phyloP scores from a whole-genome alignment of 148 eudicot species.

The Silene latifolia region DNA sequence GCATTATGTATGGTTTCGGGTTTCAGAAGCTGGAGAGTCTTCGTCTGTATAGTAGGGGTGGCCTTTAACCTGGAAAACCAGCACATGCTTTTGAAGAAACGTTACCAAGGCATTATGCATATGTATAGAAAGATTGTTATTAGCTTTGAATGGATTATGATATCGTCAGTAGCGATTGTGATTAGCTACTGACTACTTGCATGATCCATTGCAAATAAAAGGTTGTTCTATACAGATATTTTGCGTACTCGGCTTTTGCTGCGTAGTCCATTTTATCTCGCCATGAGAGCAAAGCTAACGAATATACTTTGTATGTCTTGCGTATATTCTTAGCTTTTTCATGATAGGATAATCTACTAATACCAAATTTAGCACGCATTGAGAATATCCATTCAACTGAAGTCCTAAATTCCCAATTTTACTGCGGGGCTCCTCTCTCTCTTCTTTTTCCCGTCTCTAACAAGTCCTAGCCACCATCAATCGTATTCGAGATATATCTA shows the following conservation, averaged over 20 bases:
- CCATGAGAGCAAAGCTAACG: not conserved
- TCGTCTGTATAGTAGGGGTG: constrained; percentile 11
- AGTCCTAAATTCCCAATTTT: too few species aligned
- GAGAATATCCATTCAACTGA: too few species aligned
- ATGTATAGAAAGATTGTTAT: not conserved
- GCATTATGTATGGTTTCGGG: constrained; percentile 17
- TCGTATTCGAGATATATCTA: too few species aligned
- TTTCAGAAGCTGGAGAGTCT: constrained; percentile 19
- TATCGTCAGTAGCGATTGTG: not conserved
- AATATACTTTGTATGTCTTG: not conserved
- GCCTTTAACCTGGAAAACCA: not conserved
- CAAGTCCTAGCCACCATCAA: too few species aligned
- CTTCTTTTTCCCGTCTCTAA: too few species aligned
- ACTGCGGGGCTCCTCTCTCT: too few species aligned
- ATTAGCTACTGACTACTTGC: not conserved
- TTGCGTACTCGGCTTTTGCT: not conserved
- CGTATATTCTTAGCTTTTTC: not conserved
- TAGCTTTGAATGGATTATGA: not conserved
- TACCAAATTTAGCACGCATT: too few species aligned
- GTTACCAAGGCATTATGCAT: not conserved
- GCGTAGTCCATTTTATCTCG: not conserved
- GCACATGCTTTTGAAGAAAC: not conserved
- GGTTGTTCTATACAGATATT: not conserved
- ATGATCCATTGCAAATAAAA: not conserved
- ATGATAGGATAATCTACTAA: too few species aligned